Percentiles rank a stretch among this genome's conserved stretches.
phyloP scores from a whole-genome alignment of 495 filamentous ascomycete genomes.

The Pyrenula aspistea region DNA sequence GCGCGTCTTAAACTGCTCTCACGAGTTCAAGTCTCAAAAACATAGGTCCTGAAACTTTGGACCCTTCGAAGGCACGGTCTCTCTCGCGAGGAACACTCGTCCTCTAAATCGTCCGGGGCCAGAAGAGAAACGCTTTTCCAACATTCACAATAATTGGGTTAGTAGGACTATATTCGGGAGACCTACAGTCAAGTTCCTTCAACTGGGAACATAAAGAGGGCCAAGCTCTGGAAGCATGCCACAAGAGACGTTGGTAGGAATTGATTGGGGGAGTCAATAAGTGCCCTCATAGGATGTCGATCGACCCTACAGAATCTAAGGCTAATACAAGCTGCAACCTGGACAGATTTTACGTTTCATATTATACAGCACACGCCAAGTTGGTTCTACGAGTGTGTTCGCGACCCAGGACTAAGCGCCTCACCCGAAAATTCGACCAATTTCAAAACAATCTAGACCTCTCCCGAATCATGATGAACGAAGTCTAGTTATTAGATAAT shows the following conservation, averaged over 20 bases:
- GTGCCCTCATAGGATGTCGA: neutral
- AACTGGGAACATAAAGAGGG: neutral
- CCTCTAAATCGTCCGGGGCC: neutral
- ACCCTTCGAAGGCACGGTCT: neutral
- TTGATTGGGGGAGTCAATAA: neutral
- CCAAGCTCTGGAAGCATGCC: neutral
- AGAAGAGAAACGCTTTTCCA: neutral
- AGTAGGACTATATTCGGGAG: neutral
- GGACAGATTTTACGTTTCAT: neutral
- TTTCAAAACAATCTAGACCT: neutral
- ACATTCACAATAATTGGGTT: neutral
- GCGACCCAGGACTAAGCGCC: neutral
- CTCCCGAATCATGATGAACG: neutral
- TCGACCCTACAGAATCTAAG: neutral
- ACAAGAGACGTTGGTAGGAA: neutral
- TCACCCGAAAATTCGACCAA: neutral
- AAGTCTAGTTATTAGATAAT: neutral
- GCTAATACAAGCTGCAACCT: neutral
- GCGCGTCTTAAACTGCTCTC: too few relatives aligned
- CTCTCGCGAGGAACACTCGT: neutral
- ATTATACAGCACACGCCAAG: neutral
- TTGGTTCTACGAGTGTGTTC: neutral
- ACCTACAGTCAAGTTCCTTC: neutral
- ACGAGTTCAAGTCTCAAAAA: neutral
- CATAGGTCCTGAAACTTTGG: neutral